Conservation (phyloP, 2,329 filamentous ascomycete species). For the Ascochyta viciae-villosae region DNA sequence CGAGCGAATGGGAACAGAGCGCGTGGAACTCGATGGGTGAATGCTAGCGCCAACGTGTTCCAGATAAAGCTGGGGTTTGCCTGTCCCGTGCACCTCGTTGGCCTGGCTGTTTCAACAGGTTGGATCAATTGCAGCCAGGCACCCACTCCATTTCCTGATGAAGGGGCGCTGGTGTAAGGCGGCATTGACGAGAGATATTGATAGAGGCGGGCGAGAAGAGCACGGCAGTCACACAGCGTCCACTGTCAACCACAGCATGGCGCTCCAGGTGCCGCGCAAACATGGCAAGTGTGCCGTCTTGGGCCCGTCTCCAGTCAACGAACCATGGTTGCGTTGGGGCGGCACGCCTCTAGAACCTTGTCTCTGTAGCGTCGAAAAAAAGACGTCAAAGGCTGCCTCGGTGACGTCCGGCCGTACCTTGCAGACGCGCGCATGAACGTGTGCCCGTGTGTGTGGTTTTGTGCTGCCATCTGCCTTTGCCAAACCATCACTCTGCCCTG, state of each 20-base stretch:
- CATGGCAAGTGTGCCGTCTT: not conserved
- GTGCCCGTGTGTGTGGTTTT: constrained; percentile 4
- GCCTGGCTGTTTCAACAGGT: constrained; percentile 34
- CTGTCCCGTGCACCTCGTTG: constrained; percentile 22
- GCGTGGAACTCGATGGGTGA: constrained; percentile 16
- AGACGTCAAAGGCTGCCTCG: constrained; percentile 10
- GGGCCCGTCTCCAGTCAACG: constrained; percentile 11
- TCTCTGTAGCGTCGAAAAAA: constrained; percentile 11
- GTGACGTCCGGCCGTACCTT: constrained; percentile 20
- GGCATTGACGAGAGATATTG: constrained; percentile 24
- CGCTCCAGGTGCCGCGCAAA: not conserved
- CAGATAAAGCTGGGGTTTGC: constrained; percentile 32
- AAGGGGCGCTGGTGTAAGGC: constrained; percentile 14
- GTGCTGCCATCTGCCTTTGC: not conserved
- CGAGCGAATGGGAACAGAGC: constrained; percentile 22
- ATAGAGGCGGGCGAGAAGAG: constrained; percentile 13
- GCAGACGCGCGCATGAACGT: constrained; percentile 12
- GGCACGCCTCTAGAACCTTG: constrained; percentile 11
- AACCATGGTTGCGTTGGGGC: constrained; percentile 9
- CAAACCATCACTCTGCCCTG: not conserved
- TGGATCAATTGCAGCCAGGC: constrained; percentile 12
- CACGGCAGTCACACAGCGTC: constrained; percentile 8
- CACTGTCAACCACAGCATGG: not conserved
- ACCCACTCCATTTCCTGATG: constrained; percentile 21
- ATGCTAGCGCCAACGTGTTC: constrained; percentile 34